Evolutionary conservation across 1,284 basidiomycete species (phyloP).

Genomic region (Papiliotrema fonsecae): DNA sequence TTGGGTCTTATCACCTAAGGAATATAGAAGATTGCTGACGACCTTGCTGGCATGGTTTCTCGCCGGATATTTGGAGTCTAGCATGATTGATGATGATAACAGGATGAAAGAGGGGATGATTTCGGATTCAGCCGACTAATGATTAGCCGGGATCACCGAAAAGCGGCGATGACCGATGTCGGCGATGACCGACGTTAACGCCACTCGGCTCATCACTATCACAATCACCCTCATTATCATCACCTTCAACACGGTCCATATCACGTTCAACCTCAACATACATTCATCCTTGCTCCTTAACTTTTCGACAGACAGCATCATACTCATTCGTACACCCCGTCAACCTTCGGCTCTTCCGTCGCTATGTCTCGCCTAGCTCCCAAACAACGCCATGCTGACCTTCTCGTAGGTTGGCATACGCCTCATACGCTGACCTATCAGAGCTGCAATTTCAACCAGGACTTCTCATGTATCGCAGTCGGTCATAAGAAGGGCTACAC

Average conservation of each 20-base stretch:
- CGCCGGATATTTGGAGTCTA: constrained; percentile 31
- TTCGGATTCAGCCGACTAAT: no score
- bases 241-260: background rate
- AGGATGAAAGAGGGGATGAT: no score
- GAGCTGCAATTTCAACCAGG: constrained; percentile 50
- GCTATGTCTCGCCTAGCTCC: constrained; percentile 2
- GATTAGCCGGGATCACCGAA: no score
- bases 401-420: constrained; percentile 30
- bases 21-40: constrained; percentile 34
- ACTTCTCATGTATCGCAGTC: constrained; percentile 71
- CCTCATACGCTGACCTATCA: constrained; percentile 8
- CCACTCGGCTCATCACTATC: no score
- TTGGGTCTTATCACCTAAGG: no score
- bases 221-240: background rate
- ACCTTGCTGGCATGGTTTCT: constrained; percentile 41
- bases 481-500: constrained; percentile 94
- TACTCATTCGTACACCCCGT: background rate
- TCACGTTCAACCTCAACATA: background rate
- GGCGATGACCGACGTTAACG: background rate
- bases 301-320: background rate
- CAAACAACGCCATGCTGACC: constrained; percentile 41
- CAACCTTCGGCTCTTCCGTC: background rate
- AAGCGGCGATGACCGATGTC: background rate
- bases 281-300: background rate
- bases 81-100: background rate